phyloP scores from a whole-genome alignment of 176 grass and related monocot species.

The Neostapfia colusana region DNA sequence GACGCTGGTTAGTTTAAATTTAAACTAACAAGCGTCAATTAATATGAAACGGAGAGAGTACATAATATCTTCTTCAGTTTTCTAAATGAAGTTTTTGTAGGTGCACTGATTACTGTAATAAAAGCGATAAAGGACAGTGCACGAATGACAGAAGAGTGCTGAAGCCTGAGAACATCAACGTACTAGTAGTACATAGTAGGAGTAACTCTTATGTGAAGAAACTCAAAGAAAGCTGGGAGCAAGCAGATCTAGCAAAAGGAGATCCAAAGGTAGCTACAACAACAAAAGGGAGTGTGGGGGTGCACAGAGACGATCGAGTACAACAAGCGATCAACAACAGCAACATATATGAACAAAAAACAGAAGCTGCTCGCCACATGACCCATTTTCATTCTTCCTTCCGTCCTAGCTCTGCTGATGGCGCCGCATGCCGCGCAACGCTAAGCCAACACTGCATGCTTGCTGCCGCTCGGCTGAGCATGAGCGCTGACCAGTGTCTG shows the following conservation, averaged over 20 bases:
- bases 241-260: neutral
- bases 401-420: conserved; percentile 7
- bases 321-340: neutral
- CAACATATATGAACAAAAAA: conserved; percentile 15
- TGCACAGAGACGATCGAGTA: no score
- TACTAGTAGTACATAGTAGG: no score
- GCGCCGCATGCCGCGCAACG: neutral
- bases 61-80: no score
- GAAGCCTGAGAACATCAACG: neutral
- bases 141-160: neutral
- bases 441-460: neutral
- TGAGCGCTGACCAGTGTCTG: neutral
- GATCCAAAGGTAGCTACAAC: neutral
- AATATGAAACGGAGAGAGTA: no score
- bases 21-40: no score
- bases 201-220: neutral
- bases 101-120: no score
- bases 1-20: no score
- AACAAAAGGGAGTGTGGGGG: no score
- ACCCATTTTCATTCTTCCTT: conserved; percentile 44
- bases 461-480: neutral
- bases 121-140: no score
- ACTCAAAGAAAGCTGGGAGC: neutral
- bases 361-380: conserved; percentile 63
- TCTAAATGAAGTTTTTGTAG: no score